Base-by-base conservation (phyloP, 2,329 filamentous ascomycete genomes). In the Diaporthe caulivora region DNA sequence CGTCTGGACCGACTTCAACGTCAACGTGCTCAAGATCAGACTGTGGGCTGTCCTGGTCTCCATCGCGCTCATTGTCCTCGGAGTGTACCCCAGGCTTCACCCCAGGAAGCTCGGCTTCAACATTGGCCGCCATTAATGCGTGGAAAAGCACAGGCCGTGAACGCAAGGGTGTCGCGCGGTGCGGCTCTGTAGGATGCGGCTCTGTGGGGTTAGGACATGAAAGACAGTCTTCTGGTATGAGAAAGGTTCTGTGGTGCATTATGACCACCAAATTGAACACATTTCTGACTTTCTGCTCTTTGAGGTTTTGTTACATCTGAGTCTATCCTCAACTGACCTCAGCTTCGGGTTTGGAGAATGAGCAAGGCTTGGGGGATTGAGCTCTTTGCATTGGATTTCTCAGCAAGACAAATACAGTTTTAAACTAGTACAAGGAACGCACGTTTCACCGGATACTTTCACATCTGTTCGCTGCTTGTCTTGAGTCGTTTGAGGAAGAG, bases 1-100 rank as follows among this genome's bases (percentile, higher is more conserved):
- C 1, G 94, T 92, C 3, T 87, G 92, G 83, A 98, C 96, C 1
- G 87, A 88, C 44, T 98, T 92, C 82, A 95, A 93, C 79, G 80
- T 89, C 75, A 88, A 87, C 31, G 88, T 93, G 1, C 83, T 97
- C 72, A 86, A 91, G 76, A 91, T 98, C 75, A 91, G 92, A 82
- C 85, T 94, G 42, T 97, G 95, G 95, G 91, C 91, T 1, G 88
- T 94, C 3, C 81, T 94, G 57, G 80, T 94, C n/a, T 88, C 92
- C 1, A 85, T 87, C 6, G 85, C 92, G 17, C 80, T 98, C 49
- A 86, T 95, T 40, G 79, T 97, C 13, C 78, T 91, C 26, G 96
- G 97, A 0, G 84, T 97, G 21, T 87, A 93, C 73, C 92, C 95
- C 10, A 89, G 96, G 76, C 91, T 98, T 75, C 94, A 95, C 86